Evolutionary conservation across 2,329 filamentous ascomycete genomes (phyloP), one percentile per base, ranked within the genome.

Genomic region (Fusarium tjaetaba): DNA sequence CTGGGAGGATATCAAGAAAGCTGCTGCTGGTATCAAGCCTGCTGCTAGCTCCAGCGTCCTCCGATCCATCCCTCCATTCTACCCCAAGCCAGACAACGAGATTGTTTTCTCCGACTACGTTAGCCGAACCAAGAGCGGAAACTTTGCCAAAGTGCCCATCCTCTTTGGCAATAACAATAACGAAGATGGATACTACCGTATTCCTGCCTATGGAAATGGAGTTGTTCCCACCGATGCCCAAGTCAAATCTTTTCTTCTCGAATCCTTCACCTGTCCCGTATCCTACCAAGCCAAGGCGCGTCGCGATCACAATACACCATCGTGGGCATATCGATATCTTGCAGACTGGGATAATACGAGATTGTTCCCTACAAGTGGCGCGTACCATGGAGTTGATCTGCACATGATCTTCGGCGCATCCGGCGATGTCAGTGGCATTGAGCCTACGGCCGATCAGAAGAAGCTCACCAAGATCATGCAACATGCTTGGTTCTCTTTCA

Each of bases 291-390:
- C 82, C 8, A 65, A 72, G 4, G 81, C 81, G 3, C 83, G 85
- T 13, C 74, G 73, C 2, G 51, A 62, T 1, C 72, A 82, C 28
- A 79, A 76, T 11, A 80, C 86, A 5, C 79, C 84, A 0, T 76
- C 82, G 14, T 88, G 85, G 83, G 80, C 80, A 7, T 86, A 84
- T 52, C 84, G 86, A 36, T 88, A 86, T 73, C 81, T 85, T 56
- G 86, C 82, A 26, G 85, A 88, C 71, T 88, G 85, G 84, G 71
- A 83, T 36, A 88, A 87, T 64, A 84, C 84, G 3, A 80, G 84
- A 0, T 78, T 88, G 30, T 86, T 84, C 61, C 80, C 81, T 0
- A 81, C 79, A 10, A 86, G 84, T 45, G 85, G 85, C 8, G 85
- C 85, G 1, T 88, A 87, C 69, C 86, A 88, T 56, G 87, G 85